Conservation (phyloP, 345 rosid species). For the Hypericum androsaemum region DNA sequence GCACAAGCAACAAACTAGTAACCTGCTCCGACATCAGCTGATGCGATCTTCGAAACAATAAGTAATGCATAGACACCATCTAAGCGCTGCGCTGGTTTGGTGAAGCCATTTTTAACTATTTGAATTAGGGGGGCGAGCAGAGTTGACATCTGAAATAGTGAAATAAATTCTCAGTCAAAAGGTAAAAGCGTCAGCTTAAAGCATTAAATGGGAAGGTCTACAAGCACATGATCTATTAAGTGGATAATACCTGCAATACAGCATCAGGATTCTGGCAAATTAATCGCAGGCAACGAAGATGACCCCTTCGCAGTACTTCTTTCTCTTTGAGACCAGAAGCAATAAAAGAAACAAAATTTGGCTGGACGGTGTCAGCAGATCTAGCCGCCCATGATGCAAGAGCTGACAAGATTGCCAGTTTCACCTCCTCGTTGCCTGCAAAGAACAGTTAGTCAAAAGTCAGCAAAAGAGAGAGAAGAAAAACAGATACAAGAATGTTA, state of each 20-base stretch:
- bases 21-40: constrained; percentile 91
- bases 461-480: neutral
- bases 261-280: constrained; percentile 63
- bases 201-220: neutral
- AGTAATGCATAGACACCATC: constrained; percentile 90
- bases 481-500: neutral
- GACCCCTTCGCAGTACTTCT: constrained; percentile 78
- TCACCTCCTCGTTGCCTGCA: constrained; percentile 90
- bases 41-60: constrained; percentile 70
- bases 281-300: constrained; percentile 64
- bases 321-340: constrained; percentile 90
- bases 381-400: constrained; percentile 67
- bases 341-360: constrained; percentile 60
- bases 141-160: constrained; percentile 49
- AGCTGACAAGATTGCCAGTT: constrained; percentile 64
- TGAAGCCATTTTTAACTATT: constrained; percentile 83
- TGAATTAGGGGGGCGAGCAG: constrained; percentile 80
- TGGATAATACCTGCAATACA: constrained; percentile 43
- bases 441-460: neutral
- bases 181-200: constrained; percentile 10
- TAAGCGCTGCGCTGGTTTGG: constrained; percentile 80
- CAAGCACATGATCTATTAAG: neutral
- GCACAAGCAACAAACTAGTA: constrained; percentile 1
- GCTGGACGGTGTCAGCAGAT: constrained; percentile 51
- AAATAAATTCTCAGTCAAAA: constrained; percentile 13